Conservation (phyloP, 768 basidiomycete genomes). For the Termitomyces sp. region DNA sequence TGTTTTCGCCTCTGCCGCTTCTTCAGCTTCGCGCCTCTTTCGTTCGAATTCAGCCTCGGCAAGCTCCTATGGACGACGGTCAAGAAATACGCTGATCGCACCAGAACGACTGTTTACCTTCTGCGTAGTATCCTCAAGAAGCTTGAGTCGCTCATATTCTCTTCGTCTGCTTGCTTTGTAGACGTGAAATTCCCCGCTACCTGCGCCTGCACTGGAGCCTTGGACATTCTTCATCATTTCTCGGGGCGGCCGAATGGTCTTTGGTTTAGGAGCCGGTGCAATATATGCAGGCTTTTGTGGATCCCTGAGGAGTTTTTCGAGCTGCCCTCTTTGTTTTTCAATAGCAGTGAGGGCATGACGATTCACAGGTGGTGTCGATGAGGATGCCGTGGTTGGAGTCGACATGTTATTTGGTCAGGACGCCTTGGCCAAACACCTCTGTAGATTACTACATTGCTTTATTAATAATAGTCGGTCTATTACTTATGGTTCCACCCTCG, state of each 20-base stretch:
- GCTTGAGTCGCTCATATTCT: conserved; percentile 91
- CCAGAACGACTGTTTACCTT: conserved; percentile 46
- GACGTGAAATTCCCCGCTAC: conserved; percentile 97
- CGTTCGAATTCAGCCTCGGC: conserved; percentile 69
- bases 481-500: conserved; percentile 2
- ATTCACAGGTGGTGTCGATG: conserved; percentile 27
- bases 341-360: conserved; percentile 46
- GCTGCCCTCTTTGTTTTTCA: conserved; percentile 56
- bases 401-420: conserved; percentile 4
- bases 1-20: conserved; percentile 77
- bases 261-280: conserved; percentile 78
- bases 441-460: not conserved
- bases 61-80: conserved; percentile 47
- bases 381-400: conserved; percentile 10
- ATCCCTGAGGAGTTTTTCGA: conserved; percentile 86
- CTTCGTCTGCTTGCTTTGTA: conserved; percentile 92
- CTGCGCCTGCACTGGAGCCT: conserved; percentile 95
- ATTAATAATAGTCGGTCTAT: no score
- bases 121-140: conserved; percentile 78
- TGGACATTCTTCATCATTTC: conserved; percentile 99
- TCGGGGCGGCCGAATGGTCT: conserved; percentile 70
- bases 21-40: conserved; percentile 66
- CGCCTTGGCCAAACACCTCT: not conserved
- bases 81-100: conserved; percentile 2
- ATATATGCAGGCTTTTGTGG: conserved; percentile 78